phyloP scores from a whole-genome alignment of 257 asterid genomes.

The Solanum clarkiae region DNA sequence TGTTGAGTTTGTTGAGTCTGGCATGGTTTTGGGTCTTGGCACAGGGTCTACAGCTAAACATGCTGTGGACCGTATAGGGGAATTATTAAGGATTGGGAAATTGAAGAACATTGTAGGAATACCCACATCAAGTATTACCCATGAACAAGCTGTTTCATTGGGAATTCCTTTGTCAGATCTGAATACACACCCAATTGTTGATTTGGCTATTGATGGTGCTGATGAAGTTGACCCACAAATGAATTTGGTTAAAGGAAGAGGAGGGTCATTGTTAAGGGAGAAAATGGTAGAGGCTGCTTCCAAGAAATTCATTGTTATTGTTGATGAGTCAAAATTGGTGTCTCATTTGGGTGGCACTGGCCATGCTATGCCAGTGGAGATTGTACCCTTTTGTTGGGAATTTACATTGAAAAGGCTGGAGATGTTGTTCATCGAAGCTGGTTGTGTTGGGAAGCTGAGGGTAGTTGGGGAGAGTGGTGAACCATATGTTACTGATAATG shows the following conservation, averaged over 20 bases:
- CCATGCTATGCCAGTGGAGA: conserved; percentile 36
- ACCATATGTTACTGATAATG: conserved; percentile 25
- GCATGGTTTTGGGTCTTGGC: conserved; percentile 36
- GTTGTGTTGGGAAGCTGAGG: conserved; percentile 25
- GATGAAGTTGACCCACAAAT: conserved; percentile 35
- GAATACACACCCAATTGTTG: conserved; percentile 18
- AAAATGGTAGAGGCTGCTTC: conserved; percentile 30
- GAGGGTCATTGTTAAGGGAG: conserved; percentile 32
- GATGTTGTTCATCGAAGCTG: conserved; percentile 34
- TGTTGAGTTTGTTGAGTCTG: conserved; percentile 29
- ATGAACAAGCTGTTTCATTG: conserved; percentile 12
- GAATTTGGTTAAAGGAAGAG: conserved; percentile 38
- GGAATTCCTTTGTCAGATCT: conserved; percentile 31
- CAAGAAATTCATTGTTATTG: conserved; percentile 29
- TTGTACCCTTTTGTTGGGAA: conserved; percentile 29
- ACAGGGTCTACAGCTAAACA: conserved; percentile 42
- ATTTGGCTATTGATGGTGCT: conserved; percentile 34
- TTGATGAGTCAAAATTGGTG: conserved; percentile 32
- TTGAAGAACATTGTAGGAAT: conserved; percentile 26
- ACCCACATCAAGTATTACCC: conserved; percentile 26
- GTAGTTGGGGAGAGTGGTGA: not conserved
- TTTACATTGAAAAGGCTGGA: conserved; percentile 21
- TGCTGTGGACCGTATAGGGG: conserved; percentile 24
- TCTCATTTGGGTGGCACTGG: conserved; percentile 24
- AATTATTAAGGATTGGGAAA: conserved; percentile 14